Evolutionary conservation across 2,329 filamentous ascomycete species (phyloP), one percentile per base, ranked within the genome.

Genomic region (Fusarium illudens): DNA sequence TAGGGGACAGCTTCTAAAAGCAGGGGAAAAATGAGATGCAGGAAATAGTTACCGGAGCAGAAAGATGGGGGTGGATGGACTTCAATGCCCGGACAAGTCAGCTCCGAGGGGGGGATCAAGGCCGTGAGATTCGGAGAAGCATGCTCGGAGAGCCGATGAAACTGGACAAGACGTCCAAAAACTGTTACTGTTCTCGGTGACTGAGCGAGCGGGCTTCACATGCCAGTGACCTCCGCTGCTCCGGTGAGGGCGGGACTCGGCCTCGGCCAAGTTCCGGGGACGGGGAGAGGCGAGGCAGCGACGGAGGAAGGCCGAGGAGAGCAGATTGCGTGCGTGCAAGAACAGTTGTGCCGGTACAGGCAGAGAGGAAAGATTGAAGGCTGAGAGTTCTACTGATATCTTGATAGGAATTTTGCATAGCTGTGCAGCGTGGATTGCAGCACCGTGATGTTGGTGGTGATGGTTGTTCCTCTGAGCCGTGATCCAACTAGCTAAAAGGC

Each of bases 161-260:
- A 20, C 13, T 25, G n/a, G 12, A n/a, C 32, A 49, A 60, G 39
- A 64, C 54, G 20, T 39, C 64, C 50, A 44, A 53, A 54, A 58
- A 58, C 19, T 19, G 34, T 17, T 10, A 22, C 15, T 22, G 39
- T 27, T 17, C 50, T 50, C 22, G 36, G 49, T 34, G 48, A 53
- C 33, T 53, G 57, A 52, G 50, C 22, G 50, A 44, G 51, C 25
- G 48, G 55, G 55, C 57, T 67, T 76, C 75, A 76, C 75, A 76
- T 76, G 75, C 70, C 70, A 75, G 51, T 49, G 58, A 69, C 52
- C 70, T 76, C 75, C 75, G 74, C 67, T 76, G 67, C 73, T 46
- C 74, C 75, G 73, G 74, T 52, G 58, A 55, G 58, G 60, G 55
- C 56, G 63, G 56, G 55, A 68, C 67, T 72, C 68, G 72, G 73